A percentile compares a stretch with the other conserved stretches of the same genome.
phyloP scores from a whole-genome alignment of 2,329 filamentous ascomycete species.

The Calonectria pseudoturangicola region DNA sequence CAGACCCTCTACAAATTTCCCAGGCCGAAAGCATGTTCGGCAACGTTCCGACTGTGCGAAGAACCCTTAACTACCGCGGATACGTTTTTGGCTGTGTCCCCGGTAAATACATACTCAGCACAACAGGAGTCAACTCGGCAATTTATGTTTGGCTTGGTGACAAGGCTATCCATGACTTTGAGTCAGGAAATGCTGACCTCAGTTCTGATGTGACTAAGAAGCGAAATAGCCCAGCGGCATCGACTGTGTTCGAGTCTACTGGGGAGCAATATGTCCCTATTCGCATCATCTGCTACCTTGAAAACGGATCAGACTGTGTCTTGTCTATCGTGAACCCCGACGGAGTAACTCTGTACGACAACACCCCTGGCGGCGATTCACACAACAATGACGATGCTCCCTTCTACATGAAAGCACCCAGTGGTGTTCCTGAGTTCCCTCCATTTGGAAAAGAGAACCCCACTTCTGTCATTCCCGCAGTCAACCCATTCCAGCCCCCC shows the following conservation, averaged over 20 bases:
- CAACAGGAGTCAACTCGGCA: neutral
- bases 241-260: neutral
- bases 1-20: neutral
- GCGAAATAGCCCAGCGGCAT: neutral
- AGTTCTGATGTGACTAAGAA: neutral
- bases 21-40: slow-evolving; percentile 14
- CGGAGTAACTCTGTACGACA: slow-evolving; percentile 11
- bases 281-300: slow-evolving; percentile 23
- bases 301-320: slow-evolving; percentile 10
- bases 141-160: slow-evolving; percentile 27
- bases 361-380: slow-evolving; percentile 3
- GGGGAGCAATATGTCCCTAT: slow-evolving; percentile 12
- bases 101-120: neutral
- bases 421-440: slow-evolving; percentile 9
- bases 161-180: slow-evolving; percentile 7
- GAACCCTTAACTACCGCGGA: slow-evolving; percentile 1
- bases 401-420: slow-evolving; percentile 15
- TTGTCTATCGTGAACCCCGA: neutral
- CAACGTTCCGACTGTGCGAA: neutral
- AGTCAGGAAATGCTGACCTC: neutral
- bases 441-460: slow-evolving; percentile 13
- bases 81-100: slow-evolving; percentile 16
- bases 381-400: slow-evolving; percentile 4
- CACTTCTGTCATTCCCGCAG: neutral
- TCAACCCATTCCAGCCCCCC: slow-evolving; percentile 9